Percentiles rank a stretch among this genome's conserved stretches.
phyloP scores from a whole-genome alignment of 2,329 filamentous ascomycete species.

The Scytalidium sp. region DNA sequence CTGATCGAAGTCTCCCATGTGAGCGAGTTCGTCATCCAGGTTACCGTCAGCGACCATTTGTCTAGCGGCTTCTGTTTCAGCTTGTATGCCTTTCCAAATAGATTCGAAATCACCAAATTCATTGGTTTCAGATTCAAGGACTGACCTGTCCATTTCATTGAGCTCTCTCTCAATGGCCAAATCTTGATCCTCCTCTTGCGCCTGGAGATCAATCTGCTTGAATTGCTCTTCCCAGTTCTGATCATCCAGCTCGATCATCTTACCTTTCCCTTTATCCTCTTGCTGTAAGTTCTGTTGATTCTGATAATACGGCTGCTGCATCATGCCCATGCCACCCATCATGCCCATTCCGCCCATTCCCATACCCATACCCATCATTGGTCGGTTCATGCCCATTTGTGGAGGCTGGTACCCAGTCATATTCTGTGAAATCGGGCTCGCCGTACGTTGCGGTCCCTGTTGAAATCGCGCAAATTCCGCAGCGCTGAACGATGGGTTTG shows the following conservation, averaged over 20 bases:
- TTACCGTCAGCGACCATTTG: slow-evolving; percentile 67
- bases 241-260: slow-evolving; percentile 92
- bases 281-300: slow-evolving; percentile 40
- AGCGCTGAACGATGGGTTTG: slow-evolving; percentile 61
- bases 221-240: slow-evolving; percentile 97
- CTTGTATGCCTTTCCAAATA: slow-evolving; percentile 80
- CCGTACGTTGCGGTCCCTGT: slow-evolving; percentile 63
- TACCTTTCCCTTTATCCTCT: slow-evolving; percentile 75
- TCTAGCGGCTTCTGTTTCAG: slow-evolving; percentile 68
- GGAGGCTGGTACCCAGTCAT: slow-evolving; percentile 55
- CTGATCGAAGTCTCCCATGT: slow-evolving; percentile 73
- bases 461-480: slow-evolving; percentile 89
- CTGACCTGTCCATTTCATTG: slow-evolving; percentile 84
- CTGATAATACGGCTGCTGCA: slow-evolving; percentile 39
- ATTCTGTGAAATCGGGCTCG: slow-evolving; percentile 52
- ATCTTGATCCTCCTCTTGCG: slow-evolving; percentile 41
- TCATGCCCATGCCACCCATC: slow-evolving; percentile 48
- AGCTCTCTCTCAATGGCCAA: slow-evolving; percentile 58
- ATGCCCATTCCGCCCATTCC: slow-evolving; percentile 29
- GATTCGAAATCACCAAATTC: slow-evolving; percentile 86
- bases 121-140: slow-evolving; percentile 67
- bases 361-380: slow-evolving; percentile 50
- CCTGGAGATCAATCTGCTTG: slow-evolving; percentile 73
- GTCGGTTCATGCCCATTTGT: slow-evolving; percentile 49
- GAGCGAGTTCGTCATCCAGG: slow-evolving; percentile 51